phyloP scores from a whole-genome alignment of 345 rosid genomes.

The Euphorbia tirucalli region DNA sequence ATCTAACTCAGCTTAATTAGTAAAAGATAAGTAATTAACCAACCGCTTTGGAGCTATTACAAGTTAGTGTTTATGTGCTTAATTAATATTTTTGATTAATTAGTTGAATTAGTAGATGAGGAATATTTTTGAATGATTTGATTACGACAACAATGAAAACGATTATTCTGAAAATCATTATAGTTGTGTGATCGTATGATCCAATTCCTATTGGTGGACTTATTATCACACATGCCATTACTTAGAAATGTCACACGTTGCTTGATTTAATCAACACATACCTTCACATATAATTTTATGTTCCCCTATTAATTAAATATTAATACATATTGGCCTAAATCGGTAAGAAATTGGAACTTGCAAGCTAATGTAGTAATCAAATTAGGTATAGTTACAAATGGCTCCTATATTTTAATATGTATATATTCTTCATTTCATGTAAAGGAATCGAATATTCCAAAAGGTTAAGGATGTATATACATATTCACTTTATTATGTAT shows the following conservation, averaged over 20 bases:
- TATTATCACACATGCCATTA: not conserved
- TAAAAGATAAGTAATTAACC: not conserved
- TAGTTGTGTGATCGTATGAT: not conserved
- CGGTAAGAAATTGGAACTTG: too few species aligned
- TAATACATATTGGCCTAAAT: too few species aligned
- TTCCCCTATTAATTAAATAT: too few species aligned
- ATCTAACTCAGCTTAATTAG: not conserved
- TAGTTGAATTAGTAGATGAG: not conserved
- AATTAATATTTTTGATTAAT: not conserved
- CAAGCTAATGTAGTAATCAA: too few species aligned
- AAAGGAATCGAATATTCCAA: too few species aligned
- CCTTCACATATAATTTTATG: too few species aligned
- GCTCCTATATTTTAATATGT: too few species aligned
- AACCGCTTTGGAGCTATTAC: not conserved
- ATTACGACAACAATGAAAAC: constrained; percentile 5
- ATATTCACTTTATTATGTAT: too few species aligned
- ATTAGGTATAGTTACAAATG: too few species aligned
- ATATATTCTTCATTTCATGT: too few species aligned
- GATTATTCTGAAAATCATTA: not conserved
- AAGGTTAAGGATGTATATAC: too few species aligned
- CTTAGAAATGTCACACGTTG: not conserved
- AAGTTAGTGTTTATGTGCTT: constrained; percentile 1
- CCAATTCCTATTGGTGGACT: not conserved
- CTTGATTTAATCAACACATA: too few species aligned
- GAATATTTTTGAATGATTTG: not conserved